phyloP scores from a whole-genome alignment of 768 basidiomycete genomes.

The Boletus eberwhitei region DNA sequence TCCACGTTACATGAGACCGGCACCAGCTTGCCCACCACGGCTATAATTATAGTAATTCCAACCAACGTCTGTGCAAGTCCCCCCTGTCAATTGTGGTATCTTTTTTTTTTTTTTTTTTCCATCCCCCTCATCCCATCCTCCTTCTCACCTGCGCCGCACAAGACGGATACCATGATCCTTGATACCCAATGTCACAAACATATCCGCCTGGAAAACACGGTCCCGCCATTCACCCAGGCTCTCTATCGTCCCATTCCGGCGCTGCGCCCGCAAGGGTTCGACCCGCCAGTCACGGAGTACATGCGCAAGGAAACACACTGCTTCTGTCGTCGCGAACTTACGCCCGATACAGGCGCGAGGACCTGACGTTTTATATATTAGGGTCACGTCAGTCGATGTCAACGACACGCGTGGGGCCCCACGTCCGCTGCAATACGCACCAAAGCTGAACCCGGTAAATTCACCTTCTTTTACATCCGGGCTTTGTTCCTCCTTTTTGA shows the following conservation, averaged over 20 bases:
- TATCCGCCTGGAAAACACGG: slow-evolving; percentile 11
- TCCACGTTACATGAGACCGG: not conserved
- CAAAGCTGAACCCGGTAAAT: slow-evolving; percentile 20
- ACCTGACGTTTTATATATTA: slow-evolving; percentile 26
- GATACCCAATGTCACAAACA: slow-evolving; percentile 15
- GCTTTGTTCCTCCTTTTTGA: slow-evolving; percentile 5
- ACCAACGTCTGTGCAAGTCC: no score
- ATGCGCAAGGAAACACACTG: slow-evolving; percentile 50
- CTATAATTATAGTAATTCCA: no score
- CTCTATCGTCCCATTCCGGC: slow-evolving; percentile 4
- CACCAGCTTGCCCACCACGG: not conserved
- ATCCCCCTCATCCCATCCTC: not conserved
- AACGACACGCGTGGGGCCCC: not conserved
- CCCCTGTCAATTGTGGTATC: no score
- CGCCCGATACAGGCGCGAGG: slow-evolving; percentile 52
- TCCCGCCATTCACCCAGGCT: slow-evolving; percentile 14
- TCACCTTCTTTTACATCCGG: slow-evolving; percentile 3
- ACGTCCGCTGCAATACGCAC: not conserved
- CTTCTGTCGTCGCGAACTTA: slow-evolving; percentile 51
- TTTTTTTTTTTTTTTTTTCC: no score
- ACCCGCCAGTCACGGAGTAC: slow-evolving; percentile 51
- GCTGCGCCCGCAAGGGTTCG: slow-evolving; percentile 36
- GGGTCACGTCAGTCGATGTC: not conserved
- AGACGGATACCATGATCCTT: slow-evolving; percentile 12
- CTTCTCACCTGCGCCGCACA: slow-evolving; percentile 2